Evolutionary conservation across 208 protist genomes (phyloP), one percentile per base, ranked within the genome.

Genomic region (Kentomonas sorsogonicus): DNA sequence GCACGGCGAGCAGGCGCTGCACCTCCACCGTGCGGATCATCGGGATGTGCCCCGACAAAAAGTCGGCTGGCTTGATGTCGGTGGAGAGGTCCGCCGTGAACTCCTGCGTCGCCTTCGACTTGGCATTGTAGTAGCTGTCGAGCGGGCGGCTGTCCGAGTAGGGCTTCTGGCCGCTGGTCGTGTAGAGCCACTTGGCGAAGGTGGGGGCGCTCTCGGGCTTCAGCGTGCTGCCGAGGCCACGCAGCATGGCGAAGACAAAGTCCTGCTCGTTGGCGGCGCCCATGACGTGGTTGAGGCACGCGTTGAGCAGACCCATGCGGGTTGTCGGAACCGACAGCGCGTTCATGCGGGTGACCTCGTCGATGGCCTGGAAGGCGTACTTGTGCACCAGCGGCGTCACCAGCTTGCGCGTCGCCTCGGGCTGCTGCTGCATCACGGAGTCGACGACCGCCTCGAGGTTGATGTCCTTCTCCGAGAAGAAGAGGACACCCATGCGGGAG

Each of bases 401-500:
- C 25, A 70, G 58, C 30, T 77, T 76, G 20, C 72, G 63, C 34
- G 65, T 26, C 27, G 77, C 66, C 22, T 34, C 33, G 31, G 74
- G 53, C 48, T 82, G 71, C 55, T 72, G 63, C 48, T 51, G 47
- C 56, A 97, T 57, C 38, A 89, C 93, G 1, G 85, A 86, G 43
- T 81, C 53, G 6, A 98, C 82, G 20, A 97, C 79, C 45, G 58
- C 76, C 63, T 92, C 76, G 27, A 94, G 57, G 45, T 93, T 70
- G 31, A 98, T 72, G 57, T 98, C 95, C 58, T 97, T 89, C 39
- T 97, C 93, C 0, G 89, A 97, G 51, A 98, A 86, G 68, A 97
- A 97, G 39, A 96, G 78, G 16, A 98, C 96, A 63, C 94, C 97
- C 81, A 93, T 93, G 59, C 98, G 94, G 1, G 97, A 99, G 20